Evolutionary conservation across 2,329 filamentous ascomycete genomes (phyloP), one percentile per base, ranked within the genome.

Genomic region (Fusarium nematophilum): DNA sequence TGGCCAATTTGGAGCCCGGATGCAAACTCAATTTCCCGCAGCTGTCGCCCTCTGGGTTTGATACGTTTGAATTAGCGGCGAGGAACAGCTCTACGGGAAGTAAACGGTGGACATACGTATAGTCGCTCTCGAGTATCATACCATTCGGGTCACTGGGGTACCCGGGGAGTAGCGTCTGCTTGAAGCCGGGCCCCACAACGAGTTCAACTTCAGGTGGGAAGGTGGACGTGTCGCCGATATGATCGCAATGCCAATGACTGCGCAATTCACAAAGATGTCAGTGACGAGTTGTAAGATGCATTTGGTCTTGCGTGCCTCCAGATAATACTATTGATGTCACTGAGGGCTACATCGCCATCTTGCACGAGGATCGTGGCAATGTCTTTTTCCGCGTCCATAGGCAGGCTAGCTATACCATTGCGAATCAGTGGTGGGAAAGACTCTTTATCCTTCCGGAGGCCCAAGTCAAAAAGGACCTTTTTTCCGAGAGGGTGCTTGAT

Each of bases 231-330:
- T 47, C 44, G 21, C 33, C 44, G 8, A 23, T 47, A 34, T 47
- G 44, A 15, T 47, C 33, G 29, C 13, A n/a, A 30, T 47, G 44
- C 44, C 33, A 47, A 21, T 47, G 44, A 23, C 44, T 47, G 31
- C 3, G 7, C 26, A n/a, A 3, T 17, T 46, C 9, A 21, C 10
- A 14, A 34, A 14, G 4, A 4, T 9, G 6, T 47, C n/a, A n/a
- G n/a, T n/a, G n/a, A n/a, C n/a, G n/a, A n/a, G n/a, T n/a, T n/a
- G n/a, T n/a, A n/a, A n/a, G n/a, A n/a, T n/a, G n/a, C n/a, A n/a
- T n/a, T n/a, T n/a, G n/a, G n/a, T n/a, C n/a, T n/a, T n/a, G n/a
- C n/a, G n/a, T n/a, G n/a, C n/a, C n/a, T n/a, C n/a, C n/a, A n/a
- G n/a, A n/a, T n/a, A n/a, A n/a, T n/a, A n/a, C n/a, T n/a, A n/a